Conservation (phyloP, 176 grass and related monocot species). For the Oryza nivara region DNA sequence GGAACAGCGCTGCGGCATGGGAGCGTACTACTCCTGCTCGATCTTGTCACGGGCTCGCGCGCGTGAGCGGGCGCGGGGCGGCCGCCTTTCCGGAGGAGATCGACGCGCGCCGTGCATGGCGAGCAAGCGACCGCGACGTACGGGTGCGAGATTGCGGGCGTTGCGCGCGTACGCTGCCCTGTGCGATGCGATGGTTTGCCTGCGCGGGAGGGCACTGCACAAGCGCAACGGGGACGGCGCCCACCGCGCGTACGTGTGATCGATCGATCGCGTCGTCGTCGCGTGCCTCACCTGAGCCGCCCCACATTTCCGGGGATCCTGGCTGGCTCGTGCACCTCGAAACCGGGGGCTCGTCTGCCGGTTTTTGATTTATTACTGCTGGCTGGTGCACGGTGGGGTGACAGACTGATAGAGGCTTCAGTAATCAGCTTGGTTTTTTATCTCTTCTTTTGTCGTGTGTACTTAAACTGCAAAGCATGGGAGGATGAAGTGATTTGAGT, state of each 20-base stretch:
- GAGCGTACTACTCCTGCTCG: not conserved
- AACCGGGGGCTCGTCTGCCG: not conserved
- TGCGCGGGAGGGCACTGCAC: constrained; percentile 28
- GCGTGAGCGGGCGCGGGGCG: not conserved
- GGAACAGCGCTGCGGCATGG: constrained; percentile 38
- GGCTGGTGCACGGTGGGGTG: not conserved
- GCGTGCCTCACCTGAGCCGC: not conserved
- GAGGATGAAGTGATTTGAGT: not conserved
- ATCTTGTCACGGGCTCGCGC: constrained; percentile 8
- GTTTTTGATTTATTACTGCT: not conserved
- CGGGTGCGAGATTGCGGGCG: not conserved
- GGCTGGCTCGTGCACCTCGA: not conserved
- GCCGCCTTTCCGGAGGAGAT: not conserved
- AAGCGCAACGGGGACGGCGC: not conserved
- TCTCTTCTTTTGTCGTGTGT: not conserved
- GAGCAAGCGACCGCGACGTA: not conserved
- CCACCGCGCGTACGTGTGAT: not conserved
- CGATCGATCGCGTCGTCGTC: not conserved
- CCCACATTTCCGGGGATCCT: constrained; percentile 2
- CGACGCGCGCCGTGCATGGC: not conserved
- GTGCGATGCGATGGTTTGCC: not conserved
- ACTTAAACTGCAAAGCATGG: not conserved
- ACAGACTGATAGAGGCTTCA: too few relatives aligned
- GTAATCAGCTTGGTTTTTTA: not conserved
- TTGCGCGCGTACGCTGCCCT: not conserved